Base-by-base conservation (phyloP, 2,329 filamentous ascomycete species). In the Sporothrix curviconia region DNA sequence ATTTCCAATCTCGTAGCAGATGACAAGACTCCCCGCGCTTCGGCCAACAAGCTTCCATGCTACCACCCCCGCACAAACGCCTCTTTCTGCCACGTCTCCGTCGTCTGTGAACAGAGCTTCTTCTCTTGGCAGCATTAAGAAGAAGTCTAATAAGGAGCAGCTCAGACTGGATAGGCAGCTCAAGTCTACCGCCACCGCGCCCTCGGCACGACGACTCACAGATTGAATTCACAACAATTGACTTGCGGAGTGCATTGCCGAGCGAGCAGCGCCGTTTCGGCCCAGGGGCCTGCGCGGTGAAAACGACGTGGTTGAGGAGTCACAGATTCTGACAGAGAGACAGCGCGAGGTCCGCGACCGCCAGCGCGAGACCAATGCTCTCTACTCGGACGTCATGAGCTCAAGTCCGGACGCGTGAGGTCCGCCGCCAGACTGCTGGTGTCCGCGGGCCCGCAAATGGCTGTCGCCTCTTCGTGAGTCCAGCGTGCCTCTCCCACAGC, bases 131-230 rank as follows among this genome's bases (percentile, higher is more conserved):
- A 53, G 47, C 15, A 47, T 40, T 15, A 19, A 14, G 11, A 24
- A 40, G 7, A 37, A 50, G 37, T 32, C 22, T 2, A n/a, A 25
- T 4, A 42, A 52, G 39, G 50, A 30, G 59, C 61, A 67, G 25
- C 57, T 55, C n/a, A 65, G 66, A 4, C 66, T 68, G 8, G 64
- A 55, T 43, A 39, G n/a, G n/a, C n/a, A 19, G 44, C 64, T 64
- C 46, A 63, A 61, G 25, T 62, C 67, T 14, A 70, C 58, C 0
- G 58, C 63, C 47, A 75, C 79, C 17, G 28, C 81, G 80, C 59
- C 75, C 85, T 28, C 82, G 87, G 34, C 90, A 95, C 64, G 83
- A 95, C 61, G 81, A 95, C 69, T 95, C 90, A 0, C 90, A 95
- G 66, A 79, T 95, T 25, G 79, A 89, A 43, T 94, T 94, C 65